These are phyloP conservation scores for Isatis lusitanica DNA, from an alignment of 441 rosid species.

Conservation along the genomic window DNA sequence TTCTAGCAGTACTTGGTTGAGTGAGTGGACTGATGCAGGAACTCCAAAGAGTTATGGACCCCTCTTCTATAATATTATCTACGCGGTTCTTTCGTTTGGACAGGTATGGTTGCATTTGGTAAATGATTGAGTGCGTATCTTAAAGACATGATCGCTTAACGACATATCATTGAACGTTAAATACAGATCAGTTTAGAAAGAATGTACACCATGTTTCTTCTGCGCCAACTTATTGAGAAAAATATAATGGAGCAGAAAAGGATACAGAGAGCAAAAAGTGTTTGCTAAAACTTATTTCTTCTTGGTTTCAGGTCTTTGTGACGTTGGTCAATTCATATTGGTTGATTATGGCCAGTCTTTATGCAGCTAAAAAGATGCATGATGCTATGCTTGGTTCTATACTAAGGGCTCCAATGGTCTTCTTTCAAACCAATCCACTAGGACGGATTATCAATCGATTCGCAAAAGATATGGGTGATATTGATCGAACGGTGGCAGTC, in stretches of 20 bases:
- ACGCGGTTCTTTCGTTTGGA: constrained; percentile 72
- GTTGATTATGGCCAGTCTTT: constrained; percentile 84
- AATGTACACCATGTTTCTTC: constrained; percentile 5
- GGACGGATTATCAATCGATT: constrained; percentile 96
- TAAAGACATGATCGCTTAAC: constrained; percentile 1
- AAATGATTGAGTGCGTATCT: background rate
- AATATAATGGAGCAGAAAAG: constrained; percentile 9
- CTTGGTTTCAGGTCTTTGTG: constrained; percentile 70
- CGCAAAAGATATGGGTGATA: constrained; percentile 95
- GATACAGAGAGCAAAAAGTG: background rate
- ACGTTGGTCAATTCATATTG: constrained; percentile 86
- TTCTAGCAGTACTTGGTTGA: constrained; percentile 96
- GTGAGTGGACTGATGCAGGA: constrained; percentile 92
- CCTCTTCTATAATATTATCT: constrained; percentile 66
- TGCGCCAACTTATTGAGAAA: background rate
- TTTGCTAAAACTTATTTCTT: constrained; percentile 14
- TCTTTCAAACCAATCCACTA: constrained; percentile 95
- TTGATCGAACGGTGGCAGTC: constrained; percentile 83
- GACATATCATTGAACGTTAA: background rate
- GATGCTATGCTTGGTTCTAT: constrained; percentile 89
- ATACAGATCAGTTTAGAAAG: constrained; percentile 1
- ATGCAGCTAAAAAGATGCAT: constrained; percentile 87
- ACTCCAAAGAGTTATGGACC: constrained; percentile 59
- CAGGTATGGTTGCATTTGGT: constrained; percentile 60
- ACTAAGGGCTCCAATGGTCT: constrained; percentile 96